Base-by-base conservation (phyloP, 495 filamentous ascomycete genomes). In the Daldinia grandis region DNA sequence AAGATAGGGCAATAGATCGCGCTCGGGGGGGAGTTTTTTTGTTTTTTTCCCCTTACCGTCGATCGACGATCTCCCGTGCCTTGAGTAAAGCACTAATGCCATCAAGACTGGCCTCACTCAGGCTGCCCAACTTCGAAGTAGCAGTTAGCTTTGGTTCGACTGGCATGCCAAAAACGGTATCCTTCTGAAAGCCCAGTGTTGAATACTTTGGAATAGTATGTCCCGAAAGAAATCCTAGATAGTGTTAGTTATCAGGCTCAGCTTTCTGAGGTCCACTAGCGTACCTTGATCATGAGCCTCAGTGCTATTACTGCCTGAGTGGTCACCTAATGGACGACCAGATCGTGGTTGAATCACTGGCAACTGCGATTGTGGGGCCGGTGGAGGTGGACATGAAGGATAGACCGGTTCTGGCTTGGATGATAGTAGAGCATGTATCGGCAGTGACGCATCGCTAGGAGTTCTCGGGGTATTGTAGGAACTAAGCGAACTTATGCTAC, bases 41-140 rank as follows among this genome's bases (percentile, higher is more conserved):
- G n/a, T 54, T 42, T 37, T 25, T 30, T 30, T 15, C 27, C 47
- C 51, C 21, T 19, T 35, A 72, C 31, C 81, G 79, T n/a, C 81
- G 80, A 58, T 85, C 80, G 35, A 87, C 83, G 54, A 87, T 86
- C 62, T 87, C 85, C 42, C 85, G 84, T 3, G 85, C 85, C 53
- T 74, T 81, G 2, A 87, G 73, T n/a, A 87, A 71, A 15, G 86
- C 86, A 64, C 79, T 86, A 71, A 87, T 84, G 1, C 83, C 83
- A 49, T 85, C 83, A n/a, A 84, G 70, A 21, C 69, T 75, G 37
- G 49, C 57, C 1, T 73, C 74, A 12, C 35, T 49, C 9, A 27
- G 30, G 33, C 28, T 47, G 31, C 9, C 27, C 24, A 58, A 24
- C 8, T 63, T 74, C 4, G 69, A 60, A 54, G 59, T 62, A 31